Evolutionary conservation across 2,329 filamentous ascomycete species (phyloP), one percentile per base, ranked within the genome.

Genomic region (Talaromyces atroroseus): DNA sequence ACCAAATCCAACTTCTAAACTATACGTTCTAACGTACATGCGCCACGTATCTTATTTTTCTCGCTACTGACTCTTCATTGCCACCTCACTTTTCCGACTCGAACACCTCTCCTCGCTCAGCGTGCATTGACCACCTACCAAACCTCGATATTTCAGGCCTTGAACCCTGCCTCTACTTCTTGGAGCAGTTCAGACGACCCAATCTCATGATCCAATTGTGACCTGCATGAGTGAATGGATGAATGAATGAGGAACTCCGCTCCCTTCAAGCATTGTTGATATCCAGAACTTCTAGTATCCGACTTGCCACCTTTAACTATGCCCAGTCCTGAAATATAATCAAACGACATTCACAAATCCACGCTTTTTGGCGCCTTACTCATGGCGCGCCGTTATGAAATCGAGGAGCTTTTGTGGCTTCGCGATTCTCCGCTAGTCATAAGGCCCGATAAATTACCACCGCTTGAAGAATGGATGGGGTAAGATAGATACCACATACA

Each of bases 401-500:
- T 83, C 73, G 89, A 92, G 62, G 82, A 88, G 74, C 80, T 97
- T 64, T 78, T 90, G 66, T 80, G 81, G 71, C 78, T 97, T 66
- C 84, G 87, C 74, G 80, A 87, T 59, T 96, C 92, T 62, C 91
- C 91, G 62, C 79, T 96, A 71, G 91, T 91, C 68, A 78, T 82
- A 65, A 95, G 89, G 74, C 92, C 92, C 48, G 78, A 86, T 61
- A 82, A 81, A 61, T 81, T 96, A 47, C 92, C 91, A 62, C 88
- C 90, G 24, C 82, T 87, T 61, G 90, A 95, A 76, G 90, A 95
- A 78, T 97, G 92, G 92, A 95, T 96, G 90, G 91, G 92, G 88
- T 95, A 79, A 69, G 83, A 74, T 49, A 46, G 49, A 60, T 29
- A 3, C 16, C n/a, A 29, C n/a, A 48, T 12, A 18, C 24, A 29